These are phyloP conservation scores for Ophiosphaerella narmari DNA, from an alignment of 2,329 filamentous ascomycete genomes.

Conservation along the genomic window DNA sequence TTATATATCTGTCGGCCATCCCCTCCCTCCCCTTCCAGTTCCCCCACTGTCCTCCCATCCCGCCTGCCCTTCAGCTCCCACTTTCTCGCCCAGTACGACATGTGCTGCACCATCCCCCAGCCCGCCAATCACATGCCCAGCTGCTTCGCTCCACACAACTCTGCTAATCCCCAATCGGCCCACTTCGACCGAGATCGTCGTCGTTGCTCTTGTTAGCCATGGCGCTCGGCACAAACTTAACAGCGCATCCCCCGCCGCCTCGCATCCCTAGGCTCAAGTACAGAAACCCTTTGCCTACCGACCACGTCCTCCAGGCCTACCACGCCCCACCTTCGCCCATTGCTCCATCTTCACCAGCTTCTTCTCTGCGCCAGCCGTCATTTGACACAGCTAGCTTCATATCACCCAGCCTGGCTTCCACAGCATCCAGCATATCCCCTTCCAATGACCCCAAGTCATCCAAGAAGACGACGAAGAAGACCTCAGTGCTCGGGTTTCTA, in stretches of 20 bases:
- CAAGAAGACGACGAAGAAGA: constrained; percentile 41
- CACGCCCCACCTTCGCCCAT: constrained; percentile 10
- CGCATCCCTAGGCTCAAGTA: constrained; percentile 44
- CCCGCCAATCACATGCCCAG: constrained; percentile 27
- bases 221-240: constrained; percentile 33
- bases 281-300: constrained; percentile 35
- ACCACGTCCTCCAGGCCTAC: constrained; percentile 13
- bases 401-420: constrained; percentile 42
- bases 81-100: constrained; percentile 16
- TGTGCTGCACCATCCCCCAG: constrained; percentile 16
- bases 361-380: constrained; percentile 12
- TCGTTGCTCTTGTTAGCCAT: constrained; percentile 30
- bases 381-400: constrained; percentile 26
- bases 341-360: constrained; percentile 12
- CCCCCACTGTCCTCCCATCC: too few relatives aligned
- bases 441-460: constrained; percentile 34
- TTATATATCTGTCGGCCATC: too few relatives aligned
- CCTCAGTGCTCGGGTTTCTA: constrained; percentile 51
- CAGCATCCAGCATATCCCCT: constrained; percentile 26
- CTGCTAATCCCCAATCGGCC: constrained; percentile 24
- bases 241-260: constrained; percentile 28
- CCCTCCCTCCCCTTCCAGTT: too few relatives aligned
- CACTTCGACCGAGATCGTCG: constrained; percentile 30
- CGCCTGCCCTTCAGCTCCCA: background rate
- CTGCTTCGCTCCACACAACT: constrained; percentile 11